Base-by-base conservation (phyloP, 2,329 filamentous ascomycete species). In the Lachnellula cervina region DNA sequence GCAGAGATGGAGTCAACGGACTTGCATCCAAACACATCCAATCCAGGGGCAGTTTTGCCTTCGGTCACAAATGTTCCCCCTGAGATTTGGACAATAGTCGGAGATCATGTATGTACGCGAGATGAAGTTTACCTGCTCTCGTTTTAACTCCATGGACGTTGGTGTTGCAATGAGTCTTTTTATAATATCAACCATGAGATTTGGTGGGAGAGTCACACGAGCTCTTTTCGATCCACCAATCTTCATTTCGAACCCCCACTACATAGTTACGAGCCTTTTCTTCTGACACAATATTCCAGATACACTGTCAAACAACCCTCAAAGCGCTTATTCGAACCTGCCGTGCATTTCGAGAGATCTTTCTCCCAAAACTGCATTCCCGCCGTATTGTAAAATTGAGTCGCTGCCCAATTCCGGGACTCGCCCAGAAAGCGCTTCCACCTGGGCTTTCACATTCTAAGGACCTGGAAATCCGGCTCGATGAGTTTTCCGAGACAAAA, bases 311-410 rank as follows among this genome's bases (percentile, higher is more conserved):
- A 44, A 44, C 16, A 4, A 44, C 42, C 4, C 42, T 44, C 11
- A 44, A 44, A 38, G 35, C 54, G n/a, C 61, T 79, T 74, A 55
- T 78, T 5, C 6, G 7, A 40, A 28, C 47, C 7, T 54, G 52
- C 32, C 49, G 46, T 17, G 17, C 32, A 9, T 59, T 59, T 44
- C 32, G 42, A 25, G 49, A 55, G 34, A 47, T 53, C 9, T 59
- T 59, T 40, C 25, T 14, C 2, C 56, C 52, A 9, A 21, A 42
- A 9, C 28, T 55, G 6, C 34, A 51, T 45, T 8, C 21, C 13
- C 14, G 19, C 8, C 43, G 37, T 16, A 17, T 28, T 17, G 19
- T 51, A 13, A 11, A 44, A 19, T 35, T 47, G 37, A 49, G 9
- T 21, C 23, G 14, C 17, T 38, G n/a, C 37, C 17, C 35, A 5